phyloP scores from a whole-genome alignment of 805 yeast genomes.

The Sugiyamaella valdiviana region DNA sequence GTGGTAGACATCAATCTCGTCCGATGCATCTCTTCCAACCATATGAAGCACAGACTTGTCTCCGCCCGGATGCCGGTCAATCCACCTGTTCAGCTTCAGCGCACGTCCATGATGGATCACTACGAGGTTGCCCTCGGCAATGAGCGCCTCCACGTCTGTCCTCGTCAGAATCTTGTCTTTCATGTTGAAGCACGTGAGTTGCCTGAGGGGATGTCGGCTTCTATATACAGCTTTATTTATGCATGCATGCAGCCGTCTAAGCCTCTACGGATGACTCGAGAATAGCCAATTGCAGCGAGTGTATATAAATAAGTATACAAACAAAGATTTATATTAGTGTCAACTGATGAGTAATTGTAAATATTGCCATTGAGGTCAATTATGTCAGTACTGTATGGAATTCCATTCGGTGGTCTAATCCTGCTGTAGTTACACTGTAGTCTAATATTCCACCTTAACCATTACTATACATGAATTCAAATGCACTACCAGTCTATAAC shows the following conservation, averaged over 20 bases:
- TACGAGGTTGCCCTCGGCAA: constrained; percentile 61
- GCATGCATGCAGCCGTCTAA: neutral
- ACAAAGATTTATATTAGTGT: too few relatives aligned
- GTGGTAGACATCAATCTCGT: constrained; percentile 70
- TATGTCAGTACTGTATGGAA: too few relatives aligned
- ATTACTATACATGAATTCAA: neutral
- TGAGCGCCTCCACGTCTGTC: constrained; percentile 49
- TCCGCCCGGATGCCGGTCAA: constrained; percentile 80
- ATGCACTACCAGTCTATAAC: neutral
- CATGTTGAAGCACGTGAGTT: neutral
- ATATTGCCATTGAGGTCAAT: too few relatives aligned
- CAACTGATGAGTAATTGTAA: too few relatives aligned
- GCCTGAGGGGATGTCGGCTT: neutral
- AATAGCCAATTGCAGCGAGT: neutral
- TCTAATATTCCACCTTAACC: neutral
- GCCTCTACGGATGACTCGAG: neutral
- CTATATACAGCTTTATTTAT: neutral
- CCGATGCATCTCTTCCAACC: constrained; percentile 87
- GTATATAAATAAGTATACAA: too few relatives aligned
- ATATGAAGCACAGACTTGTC: constrained; percentile 75
- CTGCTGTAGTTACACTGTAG: neutral
- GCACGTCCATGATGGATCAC: constrained; percentile 60
- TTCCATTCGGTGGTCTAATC: neutral
- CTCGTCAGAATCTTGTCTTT: constrained; percentile 30
- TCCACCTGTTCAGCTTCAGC: constrained; percentile 63